These are phyloP conservation scores for Alnus rubra DNA, from an alignment of 306 rosid species.

Conservation along the genomic window DNA sequence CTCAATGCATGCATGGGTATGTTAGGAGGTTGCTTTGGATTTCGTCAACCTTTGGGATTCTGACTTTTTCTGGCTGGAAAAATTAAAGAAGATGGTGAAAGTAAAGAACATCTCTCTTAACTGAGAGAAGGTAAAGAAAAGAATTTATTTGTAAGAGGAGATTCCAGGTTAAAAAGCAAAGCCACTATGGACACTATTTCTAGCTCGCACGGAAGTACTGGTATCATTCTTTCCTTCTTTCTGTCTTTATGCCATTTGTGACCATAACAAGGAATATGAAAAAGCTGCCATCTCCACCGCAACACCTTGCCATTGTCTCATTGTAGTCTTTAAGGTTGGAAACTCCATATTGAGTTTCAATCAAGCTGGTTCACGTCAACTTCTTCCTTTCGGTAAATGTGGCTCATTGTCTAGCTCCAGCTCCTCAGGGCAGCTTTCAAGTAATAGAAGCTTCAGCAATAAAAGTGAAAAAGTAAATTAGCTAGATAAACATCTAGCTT, in stretches of 20 bases:
- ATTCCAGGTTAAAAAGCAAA: constrained; percentile 34
- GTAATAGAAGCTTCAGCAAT: too few relatives aligned
- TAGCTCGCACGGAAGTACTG: constrained; percentile 34
- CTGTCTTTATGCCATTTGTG: constrained; percentile 24
- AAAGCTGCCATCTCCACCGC: constrained; percentile 28
- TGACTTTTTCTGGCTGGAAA: constrained; percentile 18
- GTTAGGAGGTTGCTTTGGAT: constrained; percentile 21
- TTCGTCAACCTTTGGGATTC: constrained; percentile 23
- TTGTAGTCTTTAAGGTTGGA: neutral
- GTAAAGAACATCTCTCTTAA: constrained; percentile 39
- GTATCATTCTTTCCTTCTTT: constrained; percentile 65
- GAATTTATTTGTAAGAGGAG: constrained; percentile 24
- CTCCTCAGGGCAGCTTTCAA: too few relatives aligned
- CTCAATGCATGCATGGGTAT: constrained; percentile 3
- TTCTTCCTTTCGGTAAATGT: neutral
- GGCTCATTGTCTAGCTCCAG: too few relatives aligned
- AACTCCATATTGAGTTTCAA: neutral
- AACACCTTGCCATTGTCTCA: constrained; percentile 12
- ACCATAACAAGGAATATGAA: constrained; percentile 26
- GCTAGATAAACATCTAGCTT: too few relatives aligned
- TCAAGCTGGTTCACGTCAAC: neutral
- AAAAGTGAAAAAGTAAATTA: too few relatives aligned
- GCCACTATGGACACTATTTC: constrained; percentile 16
- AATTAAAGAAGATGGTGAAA: constrained; percentile 38
- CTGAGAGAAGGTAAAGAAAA: constrained; percentile 49